Evolutionary conservation across 2,329 filamentous ascomycete genomes (phyloP), one percentile per base, ranked within the genome.

Genomic region (Fusarium nisikadoi): DNA sequence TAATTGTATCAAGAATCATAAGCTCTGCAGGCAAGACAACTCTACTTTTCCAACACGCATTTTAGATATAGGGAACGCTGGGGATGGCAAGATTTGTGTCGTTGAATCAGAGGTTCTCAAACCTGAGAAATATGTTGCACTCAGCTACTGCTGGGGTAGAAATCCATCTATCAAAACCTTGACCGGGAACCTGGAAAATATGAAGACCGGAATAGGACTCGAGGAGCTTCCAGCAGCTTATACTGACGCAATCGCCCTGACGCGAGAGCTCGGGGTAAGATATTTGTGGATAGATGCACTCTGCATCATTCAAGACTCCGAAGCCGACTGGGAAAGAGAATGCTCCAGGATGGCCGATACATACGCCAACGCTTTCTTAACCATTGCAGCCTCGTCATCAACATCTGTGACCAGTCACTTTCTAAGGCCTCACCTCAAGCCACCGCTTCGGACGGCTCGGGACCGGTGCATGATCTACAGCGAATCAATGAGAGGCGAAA

Each of bases 141-240:
- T 75, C 4, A 75, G 73, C 11, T 75, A 75, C 42, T 75, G 71
- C 39, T 75, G 73, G 73, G 73, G 73, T 0, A 52, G 31, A 1
- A 38, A 57, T 0, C 41, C 63, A 10, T 60, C 41, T 2, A 59
- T 67, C 13, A 74, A 49, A n/a, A 62, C 73, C 1, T 25, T 52
- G 12, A 23, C n/a, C 2, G 41, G 11, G 0, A 75, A 58, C 3
- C 2, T 75, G 6, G 45, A 62, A 2, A 23, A 56, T 1, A 66
- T 74, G 55, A 70, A 64, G 9, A 19, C 23, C 6, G 71, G 66
- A 0, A 45, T 74, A 4, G 27, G 29, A 6, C 23, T 74, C 3
- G 25, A 47, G 2, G 25, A 50, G 5, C 57, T 75, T 6, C 73
- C 74, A 9, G 46, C 59, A 6, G 62, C 73, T 14, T 71, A 71